These are phyloP conservation scores for Calophaca sinica DNA, from an alignment of 306 rosid species.

Conservation along the genomic window DNA sequence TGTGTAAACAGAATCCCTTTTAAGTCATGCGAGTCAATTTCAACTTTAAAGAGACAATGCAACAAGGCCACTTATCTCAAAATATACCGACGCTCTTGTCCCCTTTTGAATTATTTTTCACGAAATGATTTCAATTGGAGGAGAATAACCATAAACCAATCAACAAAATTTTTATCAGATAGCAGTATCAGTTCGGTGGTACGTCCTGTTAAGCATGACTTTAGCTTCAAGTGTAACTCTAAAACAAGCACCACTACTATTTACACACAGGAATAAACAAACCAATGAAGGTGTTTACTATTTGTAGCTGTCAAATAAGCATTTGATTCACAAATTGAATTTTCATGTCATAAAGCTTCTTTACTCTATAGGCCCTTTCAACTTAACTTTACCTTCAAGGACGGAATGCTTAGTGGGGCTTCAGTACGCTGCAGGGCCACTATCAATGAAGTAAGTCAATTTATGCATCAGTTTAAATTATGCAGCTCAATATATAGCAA, in stretches of 20 bases:
- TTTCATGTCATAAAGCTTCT: conserved; percentile 45
- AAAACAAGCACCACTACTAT: conserved; percentile 47
- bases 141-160: conserved; percentile 34
- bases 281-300: background rate
- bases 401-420: conserved; percentile 52
- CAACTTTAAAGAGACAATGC: conserved; percentile 33
- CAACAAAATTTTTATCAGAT: conserved; percentile 16
- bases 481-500: conserved; percentile 39
- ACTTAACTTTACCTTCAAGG: conserved; percentile 88
- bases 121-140: conserved; percentile 42
- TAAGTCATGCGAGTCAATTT: conserved; percentile 44
- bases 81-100: conserved; percentile 35
- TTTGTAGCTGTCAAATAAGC: conserved; percentile 45
- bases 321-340: conserved; percentile 43
- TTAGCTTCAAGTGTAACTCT: conserved; percentile 67
- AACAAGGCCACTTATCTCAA: conserved; percentile 33
- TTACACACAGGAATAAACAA: conserved; percentile 24
- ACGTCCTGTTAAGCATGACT: conserved; percentile 69
- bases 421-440: conserved; percentile 73
- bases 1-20: conserved; percentile 26
- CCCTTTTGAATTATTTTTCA: conserved; percentile 36
- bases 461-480: conserved; percentile 41
- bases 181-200: conserved; percentile 58
- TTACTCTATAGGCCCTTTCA: conserved; percentile 42
- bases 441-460: conserved; percentile 61